Evolutionary conservation across 2,329 filamentous ascomycete species (phyloP).

Genomic region (Aspergillus pseudotamarii): DNA sequence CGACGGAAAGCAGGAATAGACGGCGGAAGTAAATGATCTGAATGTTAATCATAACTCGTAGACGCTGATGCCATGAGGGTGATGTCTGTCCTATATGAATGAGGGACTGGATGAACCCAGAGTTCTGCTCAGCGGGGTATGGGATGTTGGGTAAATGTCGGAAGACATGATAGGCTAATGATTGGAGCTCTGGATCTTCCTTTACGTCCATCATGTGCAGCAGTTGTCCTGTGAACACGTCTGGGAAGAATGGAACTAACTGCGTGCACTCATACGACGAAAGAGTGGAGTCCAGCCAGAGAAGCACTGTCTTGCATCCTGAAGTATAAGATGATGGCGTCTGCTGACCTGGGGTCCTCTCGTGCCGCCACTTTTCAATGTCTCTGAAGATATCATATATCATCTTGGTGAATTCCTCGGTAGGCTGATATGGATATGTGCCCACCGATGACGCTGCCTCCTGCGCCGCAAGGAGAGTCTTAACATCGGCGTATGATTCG

Average conservation of each 20-base stretch:
- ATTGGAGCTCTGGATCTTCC: slow-evolving; percentile 93
- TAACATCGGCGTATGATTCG: slow-evolving; percentile 84
- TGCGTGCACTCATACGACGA: slow-evolving; percentile 92
- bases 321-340: slow-evolving; percentile 93
- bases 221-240: slow-evolving; percentile 86
- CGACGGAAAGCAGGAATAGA: slow-evolving; percentile 77
- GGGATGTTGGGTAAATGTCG: slow-evolving; percentile 94
- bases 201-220: slow-evolving; percentile 99
- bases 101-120: slow-evolving; percentile 79
- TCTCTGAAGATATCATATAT: slow-evolving; percentile 75
- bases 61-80: slow-evolving; percentile 89
- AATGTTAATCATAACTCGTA: slow-evolving; percentile 95
- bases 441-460: slow-evolving; percentile 80
- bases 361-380: slow-evolving; percentile 83
- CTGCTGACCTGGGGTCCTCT: slow-evolving; percentile 84
- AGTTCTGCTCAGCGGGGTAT: slow-evolving; percentile 82
- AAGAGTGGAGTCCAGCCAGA: slow-evolving; percentile 91
- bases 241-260: slow-evolving; percentile 86
- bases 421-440: slow-evolving; percentile 78
- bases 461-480: slow-evolving; percentile 74
- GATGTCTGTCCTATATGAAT: slow-evolving; percentile 85
- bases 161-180: slow-evolving; percentile 94
- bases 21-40: slow-evolving; percentile 98
- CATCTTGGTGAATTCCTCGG: slow-evolving; percentile 70
- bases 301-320: slow-evolving; percentile 90